Conservation (phyloP, 345 rosid species). For the Citrus medica region DNA sequence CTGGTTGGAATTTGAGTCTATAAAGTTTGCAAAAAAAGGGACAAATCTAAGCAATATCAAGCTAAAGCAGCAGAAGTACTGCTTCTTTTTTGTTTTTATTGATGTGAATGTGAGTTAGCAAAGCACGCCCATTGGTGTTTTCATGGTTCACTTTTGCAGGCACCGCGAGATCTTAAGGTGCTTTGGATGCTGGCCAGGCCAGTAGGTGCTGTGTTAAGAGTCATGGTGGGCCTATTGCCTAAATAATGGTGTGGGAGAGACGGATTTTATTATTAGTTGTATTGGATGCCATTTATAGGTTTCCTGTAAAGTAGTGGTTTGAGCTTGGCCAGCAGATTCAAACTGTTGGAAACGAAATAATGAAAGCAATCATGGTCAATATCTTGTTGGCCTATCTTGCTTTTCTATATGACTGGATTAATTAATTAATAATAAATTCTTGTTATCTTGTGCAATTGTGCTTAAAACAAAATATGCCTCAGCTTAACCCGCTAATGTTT, state of each 20-base stretch:
- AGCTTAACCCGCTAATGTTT: background rate
- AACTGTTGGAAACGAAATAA: background rate
- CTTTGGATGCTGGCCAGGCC: constrained; percentile 1
- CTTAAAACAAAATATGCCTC: background rate
- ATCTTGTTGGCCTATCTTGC: background rate
- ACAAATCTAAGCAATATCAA: background rate
- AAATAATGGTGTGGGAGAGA: background rate
- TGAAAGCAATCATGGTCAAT: constrained; percentile 16
- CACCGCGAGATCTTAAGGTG: background rate
- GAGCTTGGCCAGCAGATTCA: background rate
- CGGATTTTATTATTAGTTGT: background rate
- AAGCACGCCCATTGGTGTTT: background rate
- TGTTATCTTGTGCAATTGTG: constrained; percentile 7
- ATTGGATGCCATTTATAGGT: background rate
- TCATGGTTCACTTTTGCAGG: constrained; percentile 8
- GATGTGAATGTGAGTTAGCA: background rate
- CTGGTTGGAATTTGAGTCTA: background rate
- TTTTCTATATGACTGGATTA: background rate
- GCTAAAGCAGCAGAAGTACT: background rate
- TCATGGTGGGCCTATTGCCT: constrained; percentile 7
- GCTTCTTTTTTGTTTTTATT: background rate
- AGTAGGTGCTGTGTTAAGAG: background rate
- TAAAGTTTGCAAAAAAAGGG: background rate
- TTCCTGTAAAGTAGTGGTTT: background rate
- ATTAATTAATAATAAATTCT: constrained; percentile 11